phyloP scores from a whole-genome alignment of 169 alveolate species.

The Cryptosporidium canis region DNA sequence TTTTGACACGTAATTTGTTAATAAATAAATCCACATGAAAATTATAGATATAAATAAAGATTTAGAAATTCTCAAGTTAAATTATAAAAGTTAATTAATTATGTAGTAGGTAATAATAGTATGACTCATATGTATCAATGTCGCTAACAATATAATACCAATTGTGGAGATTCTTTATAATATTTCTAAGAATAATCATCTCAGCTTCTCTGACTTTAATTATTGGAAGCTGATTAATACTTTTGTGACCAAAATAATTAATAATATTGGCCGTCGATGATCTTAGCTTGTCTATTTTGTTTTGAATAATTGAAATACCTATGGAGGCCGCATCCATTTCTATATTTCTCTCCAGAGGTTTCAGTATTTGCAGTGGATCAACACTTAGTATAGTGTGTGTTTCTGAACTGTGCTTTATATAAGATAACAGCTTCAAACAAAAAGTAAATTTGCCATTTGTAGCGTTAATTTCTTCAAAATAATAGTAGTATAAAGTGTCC shows the following conservation, averaged over 20 bases:
- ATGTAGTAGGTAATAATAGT: constrained; percentile 42
- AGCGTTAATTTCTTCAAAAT: constrained; percentile 39
- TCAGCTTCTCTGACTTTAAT: constrained; percentile 72
- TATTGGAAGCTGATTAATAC: constrained; percentile 39
- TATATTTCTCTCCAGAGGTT: constrained; percentile 35
- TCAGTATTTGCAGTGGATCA: constrained; percentile 20
- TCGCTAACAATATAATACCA: constrained; percentile 72
- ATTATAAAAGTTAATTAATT: neutral
- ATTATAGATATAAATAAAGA: neutral
- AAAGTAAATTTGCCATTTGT: constrained; percentile 4
- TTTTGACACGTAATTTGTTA: neutral
- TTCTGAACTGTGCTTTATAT: constrained; percentile 14
- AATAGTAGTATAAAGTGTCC: neutral
- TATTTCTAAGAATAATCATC: constrained; percentile 53
- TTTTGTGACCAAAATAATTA: constrained; percentile 50
- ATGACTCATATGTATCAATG: constrained; percentile 60
- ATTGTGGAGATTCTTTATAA: constrained; percentile 40
- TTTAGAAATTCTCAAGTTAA: neutral
- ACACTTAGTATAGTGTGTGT: neutral
- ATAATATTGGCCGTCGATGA: constrained; percentile 41
- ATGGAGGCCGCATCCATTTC: constrained; percentile 68
- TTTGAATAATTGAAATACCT: constrained; percentile 61
- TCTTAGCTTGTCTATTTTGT: constrained; percentile 53
- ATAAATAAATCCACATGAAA: neutral
- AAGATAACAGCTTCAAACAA: constrained; percentile 53